A percentile compares a stretch with the other conserved stretches of the same genome.
phyloP scores from a whole-genome alignment of 345 rosid species.

The Anastatica hierochuntica region DNA sequence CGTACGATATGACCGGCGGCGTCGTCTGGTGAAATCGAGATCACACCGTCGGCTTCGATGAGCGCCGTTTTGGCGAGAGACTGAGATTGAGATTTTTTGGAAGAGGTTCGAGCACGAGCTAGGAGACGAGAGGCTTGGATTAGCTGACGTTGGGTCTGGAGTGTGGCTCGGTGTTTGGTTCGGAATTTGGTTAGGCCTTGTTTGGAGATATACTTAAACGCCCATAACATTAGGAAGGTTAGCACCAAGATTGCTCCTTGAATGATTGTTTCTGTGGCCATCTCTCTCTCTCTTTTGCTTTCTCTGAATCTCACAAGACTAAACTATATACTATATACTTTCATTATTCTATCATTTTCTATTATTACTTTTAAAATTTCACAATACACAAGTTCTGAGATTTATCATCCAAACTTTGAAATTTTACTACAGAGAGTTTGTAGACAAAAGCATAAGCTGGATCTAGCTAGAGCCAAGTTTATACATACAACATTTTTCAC shows the following conservation, averaged over 20 bases:
- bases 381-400: background rate
- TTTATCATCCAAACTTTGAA: background rate
- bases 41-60: slow-evolving; percentile 41
- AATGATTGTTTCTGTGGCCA: slow-evolving; percentile 18
- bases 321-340: background rate
- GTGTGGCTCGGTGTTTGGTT: slow-evolving; percentile 27
- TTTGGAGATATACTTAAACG: slow-evolving; percentile 52
- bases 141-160: slow-evolving; percentile 41
- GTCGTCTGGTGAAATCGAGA: slow-evolving; percentile 41
- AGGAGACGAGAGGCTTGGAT: slow-evolving; percentile 34
- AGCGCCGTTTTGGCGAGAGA: slow-evolving; percentile 47
- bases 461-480: background rate
- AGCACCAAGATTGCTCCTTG: slow-evolving; percentile 32
- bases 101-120: slow-evolving; percentile 34
- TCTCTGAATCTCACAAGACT: background rate
- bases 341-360: no score
- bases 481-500: slow-evolving; percentile 4
- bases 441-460: slow-evolving; percentile 11
- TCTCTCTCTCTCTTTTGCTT: no score
- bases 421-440: background rate
- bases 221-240: slow-evolving; percentile 36
- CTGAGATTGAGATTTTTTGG: slow-evolving; percentile 31
- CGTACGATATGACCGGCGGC: slow-evolving; percentile 47
- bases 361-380: no score
- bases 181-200: slow-evolving; percentile 39